Evolutionary conservation across 2,329 filamentous ascomycete genomes (phyloP).

Genomic region (Endocalyx cinctus): DNA sequence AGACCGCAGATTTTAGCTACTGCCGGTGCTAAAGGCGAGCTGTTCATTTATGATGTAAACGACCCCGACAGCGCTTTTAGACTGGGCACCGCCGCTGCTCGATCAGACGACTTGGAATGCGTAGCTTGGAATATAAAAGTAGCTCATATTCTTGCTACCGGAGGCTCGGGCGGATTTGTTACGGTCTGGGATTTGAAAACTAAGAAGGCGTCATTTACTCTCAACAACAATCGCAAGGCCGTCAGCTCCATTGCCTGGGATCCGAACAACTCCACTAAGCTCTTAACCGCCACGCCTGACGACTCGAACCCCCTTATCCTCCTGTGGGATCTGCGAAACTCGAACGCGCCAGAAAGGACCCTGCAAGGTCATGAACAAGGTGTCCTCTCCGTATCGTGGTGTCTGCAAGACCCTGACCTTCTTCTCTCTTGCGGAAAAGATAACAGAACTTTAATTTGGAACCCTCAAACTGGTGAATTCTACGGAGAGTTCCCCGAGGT

Average conservation of each 20-base stretch:
- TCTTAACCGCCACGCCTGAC: conserved; percentile 86
- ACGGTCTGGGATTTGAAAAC: conserved; percentile 98
- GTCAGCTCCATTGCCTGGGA: conserved; percentile 98
- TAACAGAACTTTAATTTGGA: conserved; percentile 93
- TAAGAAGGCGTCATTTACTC: conserved; percentile 92
- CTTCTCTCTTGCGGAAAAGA: conserved; percentile 94
- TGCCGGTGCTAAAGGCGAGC: conserved; percentile 89
- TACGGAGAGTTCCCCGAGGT: conserved; percentile 94
- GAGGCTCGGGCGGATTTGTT: conserved; percentile 87
- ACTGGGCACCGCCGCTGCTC: conserved; percentile 79
- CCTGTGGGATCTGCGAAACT: conserved; percentile 93
- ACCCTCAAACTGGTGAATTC: conserved; percentile 81
- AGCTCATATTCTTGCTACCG: conserved; percentile 90
- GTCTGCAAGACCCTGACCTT: conserved; percentile 80
- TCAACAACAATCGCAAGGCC: conserved; percentile 92
- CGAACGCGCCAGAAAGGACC: conserved; percentile 85
- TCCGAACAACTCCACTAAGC: conserved; percentile 88
- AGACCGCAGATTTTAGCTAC: conserved; percentile 88
- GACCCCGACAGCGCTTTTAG: conserved; percentile 85
- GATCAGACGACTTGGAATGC: conserved; percentile 92
- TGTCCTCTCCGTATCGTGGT: conserved; percentile 93
- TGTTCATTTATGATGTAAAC: conserved; percentile 93
- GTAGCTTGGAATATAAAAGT: conserved; percentile 99
- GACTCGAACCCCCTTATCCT: conserved; percentile 85
- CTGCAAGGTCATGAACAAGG: conserved; percentile 92